A percentile compares a stretch with the other conserved stretches of the same genome.
These are phyloP conservation scores for Parietaria judaica DNA, from an alignment of 306 rosid genomes.

Conservation along the genomic window DNA sequence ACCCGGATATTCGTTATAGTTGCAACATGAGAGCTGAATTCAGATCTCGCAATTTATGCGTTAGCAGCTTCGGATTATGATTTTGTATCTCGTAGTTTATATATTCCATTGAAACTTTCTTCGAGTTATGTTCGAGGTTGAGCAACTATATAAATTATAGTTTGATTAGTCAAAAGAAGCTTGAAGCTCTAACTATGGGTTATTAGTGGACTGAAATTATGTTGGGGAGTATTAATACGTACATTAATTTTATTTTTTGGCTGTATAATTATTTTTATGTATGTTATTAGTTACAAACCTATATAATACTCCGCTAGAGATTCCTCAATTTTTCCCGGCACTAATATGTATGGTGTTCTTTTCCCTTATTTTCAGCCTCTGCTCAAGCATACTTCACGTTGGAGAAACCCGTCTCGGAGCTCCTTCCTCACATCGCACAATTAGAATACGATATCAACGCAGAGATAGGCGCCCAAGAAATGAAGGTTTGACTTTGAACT, in stretches of 20 bases:
- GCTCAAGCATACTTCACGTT: constrained; percentile 73
- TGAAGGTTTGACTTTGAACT: constrained; percentile 47
- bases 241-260: too few species aligned
- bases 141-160: too few species aligned
- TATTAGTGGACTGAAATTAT: neutral
- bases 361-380: constrained; percentile 41
- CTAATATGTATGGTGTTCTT: too few species aligned
- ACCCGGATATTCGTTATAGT: too few species aligned
- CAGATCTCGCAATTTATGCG: neutral
- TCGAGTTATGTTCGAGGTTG: too few species aligned
- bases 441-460: constrained; percentile 66
- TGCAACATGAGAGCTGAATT: neutral
- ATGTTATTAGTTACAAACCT: too few species aligned
- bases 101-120: too few species aligned
- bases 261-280: too few species aligned
- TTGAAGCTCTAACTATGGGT: neutral
- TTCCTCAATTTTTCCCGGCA: too few species aligned
- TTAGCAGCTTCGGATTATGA: neutral
- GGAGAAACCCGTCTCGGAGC: constrained; percentile 65
- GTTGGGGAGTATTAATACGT: too few species aligned
- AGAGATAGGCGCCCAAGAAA: constrained; percentile 67
- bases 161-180: too few species aligned
- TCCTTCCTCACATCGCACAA: constrained; percentile 56
- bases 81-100: neutral
- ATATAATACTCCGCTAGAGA: too few species aligned